Percentiles rank a stretch among this genome's conserved stretches.
Evolutionary conservation across 495 filamentous ascomycete genomes (phyloP).

Genomic region (Collariella sp.): DNA sequence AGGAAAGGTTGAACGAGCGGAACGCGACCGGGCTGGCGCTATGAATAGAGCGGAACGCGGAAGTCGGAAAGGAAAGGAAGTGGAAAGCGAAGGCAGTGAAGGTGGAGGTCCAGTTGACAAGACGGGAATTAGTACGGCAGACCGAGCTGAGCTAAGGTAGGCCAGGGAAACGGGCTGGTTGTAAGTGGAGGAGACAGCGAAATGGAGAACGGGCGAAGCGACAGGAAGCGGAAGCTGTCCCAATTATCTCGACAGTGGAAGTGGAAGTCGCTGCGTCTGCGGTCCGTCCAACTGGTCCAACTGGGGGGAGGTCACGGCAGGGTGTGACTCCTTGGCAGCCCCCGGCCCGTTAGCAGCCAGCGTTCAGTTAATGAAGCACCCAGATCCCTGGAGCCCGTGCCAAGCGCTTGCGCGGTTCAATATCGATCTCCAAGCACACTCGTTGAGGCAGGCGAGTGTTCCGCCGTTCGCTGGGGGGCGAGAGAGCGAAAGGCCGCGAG

Average conservation of each 20-base stretch:
- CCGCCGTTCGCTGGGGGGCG: neutral
- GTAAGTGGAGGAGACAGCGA: conserved; percentile 2
- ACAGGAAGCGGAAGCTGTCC: conserved; percentile 15
- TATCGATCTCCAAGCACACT: neutral
- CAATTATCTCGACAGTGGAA: neutral
- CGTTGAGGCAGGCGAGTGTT: neutral
- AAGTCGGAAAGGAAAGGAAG: too few species aligned
- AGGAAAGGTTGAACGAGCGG: too few species aligned
- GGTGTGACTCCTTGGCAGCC: conserved; percentile 15
- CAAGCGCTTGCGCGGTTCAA: neutral
- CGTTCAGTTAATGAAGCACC: conserved; percentile 4
- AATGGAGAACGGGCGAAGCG: conserved; percentile 9
- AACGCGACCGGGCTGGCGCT: too few species aligned
- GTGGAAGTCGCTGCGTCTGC: too few species aligned
- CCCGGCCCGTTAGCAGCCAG: neutral
- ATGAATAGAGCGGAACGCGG: neutral
- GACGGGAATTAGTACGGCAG: too few species aligned
- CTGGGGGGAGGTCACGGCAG: too few species aligned
- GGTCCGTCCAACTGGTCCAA: too few species aligned
- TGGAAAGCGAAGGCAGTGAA: neutral
- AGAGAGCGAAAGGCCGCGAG: too few species aligned
- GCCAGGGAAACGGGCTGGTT: too few species aligned
- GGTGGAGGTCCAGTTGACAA: too few species aligned
- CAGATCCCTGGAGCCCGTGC: conserved; percentile 16
- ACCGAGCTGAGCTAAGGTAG: too few species aligned